A percentile compares a stretch with the other conserved stretches of the same genome.
Conservation (phyloP, 192 early-diverging fungal genomes). For the Geranomyces variabilis region DNA sequence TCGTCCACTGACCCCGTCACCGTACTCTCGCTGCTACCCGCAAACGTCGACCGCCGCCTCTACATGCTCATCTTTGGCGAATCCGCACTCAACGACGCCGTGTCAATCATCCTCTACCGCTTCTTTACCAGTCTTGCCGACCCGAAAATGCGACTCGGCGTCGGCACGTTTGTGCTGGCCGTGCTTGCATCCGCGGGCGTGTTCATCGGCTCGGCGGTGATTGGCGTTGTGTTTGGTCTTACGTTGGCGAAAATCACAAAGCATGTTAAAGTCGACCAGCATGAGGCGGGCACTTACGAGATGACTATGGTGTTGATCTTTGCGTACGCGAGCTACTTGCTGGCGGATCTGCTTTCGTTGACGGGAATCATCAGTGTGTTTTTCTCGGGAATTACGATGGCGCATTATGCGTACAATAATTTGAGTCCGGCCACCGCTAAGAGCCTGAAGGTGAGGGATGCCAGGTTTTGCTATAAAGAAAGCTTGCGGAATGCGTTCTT, state of each 20-base stretch:
- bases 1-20: constrained; percentile 67
- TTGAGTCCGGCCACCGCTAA: constrained; percentile 41
- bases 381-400: constrained; percentile 62
- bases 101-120: constrained; percentile 64
- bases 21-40: constrained; percentile 60
- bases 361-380: constrained; percentile 68
- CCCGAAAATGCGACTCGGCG: constrained; percentile 48
- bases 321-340: constrained; percentile 58
- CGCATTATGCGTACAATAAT: constrained; percentile 60
- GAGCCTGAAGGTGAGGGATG: constrained; percentile 44
- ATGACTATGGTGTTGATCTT: constrained; percentile 60
- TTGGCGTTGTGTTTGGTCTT: constrained; percentile 52
- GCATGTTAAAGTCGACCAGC: constrained; percentile 51
- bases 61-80: constrained; percentile 73
- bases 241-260: constrained; percentile 63
- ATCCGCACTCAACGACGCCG: constrained; percentile 65
- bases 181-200: constrained; percentile 55
- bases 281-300: constrained; percentile 56
- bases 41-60: constrained; percentile 53
- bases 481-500: neutral
- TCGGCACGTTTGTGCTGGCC: constrained; percentile 50
- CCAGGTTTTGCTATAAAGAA: neutral
- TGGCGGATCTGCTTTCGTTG: constrained; percentile 55
- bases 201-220: constrained; percentile 55
- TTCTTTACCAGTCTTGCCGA: constrained; percentile 62